Percentiles rank a stretch among this genome's conserved stretches.
Evolutionary conservation across 495 filamentous ascomycete species (phyloP).

Genomic region (Penicillium diatomitis): DNA sequence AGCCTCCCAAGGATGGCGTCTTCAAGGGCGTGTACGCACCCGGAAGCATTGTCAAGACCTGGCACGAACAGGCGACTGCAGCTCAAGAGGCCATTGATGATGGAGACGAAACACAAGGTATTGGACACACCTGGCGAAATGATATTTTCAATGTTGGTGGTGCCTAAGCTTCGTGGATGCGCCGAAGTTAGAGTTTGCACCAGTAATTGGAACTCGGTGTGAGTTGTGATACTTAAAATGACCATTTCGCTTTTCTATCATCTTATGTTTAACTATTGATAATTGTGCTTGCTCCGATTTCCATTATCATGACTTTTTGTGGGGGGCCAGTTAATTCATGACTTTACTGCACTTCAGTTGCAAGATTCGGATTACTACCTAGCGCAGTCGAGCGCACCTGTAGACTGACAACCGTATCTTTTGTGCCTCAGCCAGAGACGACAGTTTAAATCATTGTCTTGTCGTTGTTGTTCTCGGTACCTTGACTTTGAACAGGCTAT

Average conservation of each 20-base stretch:
- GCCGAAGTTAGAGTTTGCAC: too few species aligned
- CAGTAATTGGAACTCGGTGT: too few species aligned
- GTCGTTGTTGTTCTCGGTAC: background rate
- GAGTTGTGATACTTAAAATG: too few species aligned
- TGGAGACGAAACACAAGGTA: conserved; percentile 39
- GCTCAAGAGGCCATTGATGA: conserved; percentile 55
- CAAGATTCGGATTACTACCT: too few species aligned
- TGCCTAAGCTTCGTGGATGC: background rate
- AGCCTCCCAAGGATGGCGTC: conserved; percentile 51
- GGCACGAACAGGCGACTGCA: conserved; percentile 65
- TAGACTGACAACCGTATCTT: too few species aligned
- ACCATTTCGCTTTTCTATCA: too few species aligned
- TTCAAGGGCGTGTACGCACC: conserved; percentile 83
- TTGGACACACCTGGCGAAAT: conserved; percentile 60
- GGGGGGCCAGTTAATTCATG: background rate
- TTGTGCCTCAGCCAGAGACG: too few species aligned
- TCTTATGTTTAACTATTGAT: conserved; percentile 4
- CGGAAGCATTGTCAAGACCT: conserved; percentile 76
- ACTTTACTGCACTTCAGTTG: too few species aligned
- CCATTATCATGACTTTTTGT: too few species aligned
- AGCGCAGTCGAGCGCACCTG: too few species aligned
- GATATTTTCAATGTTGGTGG: conserved; percentile 64
- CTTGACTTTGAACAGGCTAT: background rate
- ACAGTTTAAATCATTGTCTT: too few species aligned
- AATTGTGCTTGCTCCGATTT: background rate